phyloP scores from a whole-genome alignment of 148 eudicot genomes.

The Heliamphora exappendiculata region DNA sequence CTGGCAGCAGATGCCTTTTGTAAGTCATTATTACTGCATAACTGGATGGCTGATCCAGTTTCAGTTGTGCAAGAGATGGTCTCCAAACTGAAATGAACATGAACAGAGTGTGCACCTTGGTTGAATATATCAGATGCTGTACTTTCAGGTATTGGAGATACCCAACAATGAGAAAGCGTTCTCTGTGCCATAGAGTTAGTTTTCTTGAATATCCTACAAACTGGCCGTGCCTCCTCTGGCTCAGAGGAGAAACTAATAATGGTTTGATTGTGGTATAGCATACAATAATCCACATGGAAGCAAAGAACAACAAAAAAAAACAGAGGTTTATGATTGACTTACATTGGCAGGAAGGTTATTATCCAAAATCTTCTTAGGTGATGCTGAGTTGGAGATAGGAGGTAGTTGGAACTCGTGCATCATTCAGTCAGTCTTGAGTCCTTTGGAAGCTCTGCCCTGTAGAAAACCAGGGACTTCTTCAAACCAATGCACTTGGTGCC shows the following conservation, averaged over 20 bases:
- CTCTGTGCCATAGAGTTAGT: conserved; percentile 5
- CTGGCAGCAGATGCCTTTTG: conserved; percentile 15
- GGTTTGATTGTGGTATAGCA: neutral
- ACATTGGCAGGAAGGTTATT: conserved; percentile 46
- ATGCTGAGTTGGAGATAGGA: conserved; percentile 31
- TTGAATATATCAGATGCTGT: conserved; percentile 31
- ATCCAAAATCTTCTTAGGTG: conserved; percentile 37
- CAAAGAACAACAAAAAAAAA: neutral
- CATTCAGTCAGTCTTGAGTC: conserved; percentile 92
- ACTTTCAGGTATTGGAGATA: conserved; percentile 38
- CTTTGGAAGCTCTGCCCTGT: conserved; percentile 89
- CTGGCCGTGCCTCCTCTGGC: conserved; percentile 4
- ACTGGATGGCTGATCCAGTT: conserved; percentile 24
- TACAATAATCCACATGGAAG: neutral
- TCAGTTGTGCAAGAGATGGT: conserved; percentile 50
- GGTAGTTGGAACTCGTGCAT: conserved; percentile 95
- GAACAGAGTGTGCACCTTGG: conserved; percentile 21
- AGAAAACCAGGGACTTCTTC: conserved; percentile 89
- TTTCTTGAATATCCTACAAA: conserved; percentile 12
- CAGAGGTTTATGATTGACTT: too few species aligned
- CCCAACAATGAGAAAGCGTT: conserved; percentile 34
- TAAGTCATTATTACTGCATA: conserved; percentile 18
- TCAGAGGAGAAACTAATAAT: neutral
- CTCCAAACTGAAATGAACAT: conserved; percentile 33
- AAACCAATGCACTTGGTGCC: conserved; percentile 71